phyloP scores from a whole-genome alignment of 1,284 basidiomycete species.

The Microbotryum silenes-acaulis region DNA sequence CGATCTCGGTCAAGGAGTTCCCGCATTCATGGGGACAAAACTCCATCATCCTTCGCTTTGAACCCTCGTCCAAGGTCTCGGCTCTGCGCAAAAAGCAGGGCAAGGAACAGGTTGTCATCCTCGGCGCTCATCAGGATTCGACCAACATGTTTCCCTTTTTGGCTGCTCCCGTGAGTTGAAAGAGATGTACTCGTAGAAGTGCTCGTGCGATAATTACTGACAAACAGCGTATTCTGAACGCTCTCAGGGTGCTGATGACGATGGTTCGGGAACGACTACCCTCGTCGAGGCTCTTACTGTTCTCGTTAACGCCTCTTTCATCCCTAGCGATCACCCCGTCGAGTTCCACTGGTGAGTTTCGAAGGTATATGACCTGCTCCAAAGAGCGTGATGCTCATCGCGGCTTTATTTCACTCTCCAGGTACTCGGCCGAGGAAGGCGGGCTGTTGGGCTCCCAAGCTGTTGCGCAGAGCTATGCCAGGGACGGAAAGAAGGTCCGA shows the following conservation, averaged over 20 bases:
- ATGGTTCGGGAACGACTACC: conserved; percentile 88
- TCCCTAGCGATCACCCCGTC: conserved; percentile 59
- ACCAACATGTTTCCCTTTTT: conserved; percentile 72
- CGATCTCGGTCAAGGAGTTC: conserved; percentile 59
- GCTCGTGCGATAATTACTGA: conserved; percentile 34
- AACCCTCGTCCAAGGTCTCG: conserved; percentile 32
- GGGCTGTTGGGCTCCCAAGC: conserved; percentile 82
- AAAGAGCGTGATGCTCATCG: too few species aligned
- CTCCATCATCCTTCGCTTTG: conserved; percentile 62
- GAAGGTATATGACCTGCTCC: conserved; percentile 51
- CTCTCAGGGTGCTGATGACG: conserved; percentile 56
- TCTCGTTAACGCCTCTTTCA: conserved; percentile 68
- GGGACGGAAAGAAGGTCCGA: conserved; percentile 20
- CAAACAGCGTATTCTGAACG: conserved; percentile 8
- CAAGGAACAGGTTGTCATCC: conserved; percentile 46
- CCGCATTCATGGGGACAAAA: conserved; percentile 87
- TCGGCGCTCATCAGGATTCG: conserved; percentile 82
- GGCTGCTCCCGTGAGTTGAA: conserved; percentile 59
- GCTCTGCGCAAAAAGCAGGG: conserved; percentile 3
- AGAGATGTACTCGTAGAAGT: conserved; percentile 45
- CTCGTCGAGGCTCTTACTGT: conserved; percentile 83
- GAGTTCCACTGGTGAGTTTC: conserved; percentile 97
- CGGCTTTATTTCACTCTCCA: conserved; percentile 14
- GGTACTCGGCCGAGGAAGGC: conserved; percentile 40
- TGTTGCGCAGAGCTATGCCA: conserved; percentile 64